Evolutionary conservation across 2,329 filamentous ascomycete species (phyloP), one percentile per base, ranked within the genome.

Genomic region (Cladobotryum protrusum): DNA sequence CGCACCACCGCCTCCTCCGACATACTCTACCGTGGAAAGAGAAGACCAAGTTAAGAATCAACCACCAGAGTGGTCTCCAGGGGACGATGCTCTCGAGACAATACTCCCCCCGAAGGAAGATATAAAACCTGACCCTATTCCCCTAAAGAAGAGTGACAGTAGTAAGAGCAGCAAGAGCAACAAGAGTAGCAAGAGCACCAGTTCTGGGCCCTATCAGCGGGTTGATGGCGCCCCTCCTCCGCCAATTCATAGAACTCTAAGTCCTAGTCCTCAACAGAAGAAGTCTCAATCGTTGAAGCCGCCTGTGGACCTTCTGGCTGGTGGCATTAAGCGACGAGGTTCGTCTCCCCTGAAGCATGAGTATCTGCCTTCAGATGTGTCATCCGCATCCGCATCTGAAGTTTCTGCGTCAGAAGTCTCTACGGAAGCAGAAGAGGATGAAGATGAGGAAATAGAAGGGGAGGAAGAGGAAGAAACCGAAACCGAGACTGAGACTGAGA

Each of bases 281-380:
- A 56, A 56, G 24, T 46, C 57, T n/a, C 36, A 42, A 43, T 59
- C 50, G 55, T 54, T 56, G 52, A 57, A 52, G 48, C 57, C 49
- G 11, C 57, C 45, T 54, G 55, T 52, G 75, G 83, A 72, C 59
- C 66, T 58, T 63, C 69, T 63, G 60, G 33, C 13, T 29, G 66
- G 59, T 57, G 65, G 65, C 32, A 56, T 81, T 18, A 80, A 85
- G 62, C 82, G 91, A 41, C 82, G 90, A 15, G 86, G 83, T 1
- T 97, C 93, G 0, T 99, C 93, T 1, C 93, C 93, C 0, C 74
- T 99, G 45, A 99, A 99, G 71, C 92, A 97, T 63, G 92, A 99
- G 69, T 99, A 96, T 61, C 85, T 91, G 55, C 92, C 92, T 13
- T 97, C 93, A 1, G 81, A 84, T 45, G 68, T 75, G 43, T 82